Percentiles rank a stretch among this genome's conserved stretches.
Conservation (phyloP, 305 asterid species). For the Ilex paraguariensis region DNA sequence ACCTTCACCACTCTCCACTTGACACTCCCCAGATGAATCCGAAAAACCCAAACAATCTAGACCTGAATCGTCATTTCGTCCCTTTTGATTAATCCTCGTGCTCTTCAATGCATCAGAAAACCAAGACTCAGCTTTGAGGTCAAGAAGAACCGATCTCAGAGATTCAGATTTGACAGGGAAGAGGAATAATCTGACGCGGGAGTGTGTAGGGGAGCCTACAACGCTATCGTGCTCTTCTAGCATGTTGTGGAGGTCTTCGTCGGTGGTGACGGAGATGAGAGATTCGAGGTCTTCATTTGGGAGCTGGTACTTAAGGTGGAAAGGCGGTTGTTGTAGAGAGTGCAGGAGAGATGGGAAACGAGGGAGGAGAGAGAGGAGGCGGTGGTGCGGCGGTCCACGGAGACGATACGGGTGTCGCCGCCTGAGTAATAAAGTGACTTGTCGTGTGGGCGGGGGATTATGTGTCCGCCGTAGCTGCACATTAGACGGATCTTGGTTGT, state of each 20-base stretch:
- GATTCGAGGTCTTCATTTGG: constrained; percentile 79
- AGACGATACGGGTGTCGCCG: constrained; percentile 75
- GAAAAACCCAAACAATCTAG: constrained; percentile 33
- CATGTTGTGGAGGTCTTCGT: constrained; percentile 82
- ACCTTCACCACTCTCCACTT: constrained; percentile 40
- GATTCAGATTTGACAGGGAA: constrained; percentile 65
- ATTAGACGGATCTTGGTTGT: constrained; percentile 59
- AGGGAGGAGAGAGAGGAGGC: constrained; percentile 45
- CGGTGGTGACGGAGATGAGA: constrained; percentile 64
- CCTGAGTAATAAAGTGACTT: constrained; percentile 74
- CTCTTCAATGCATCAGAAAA: constrained; percentile 65
- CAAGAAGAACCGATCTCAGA: constrained; percentile 50
- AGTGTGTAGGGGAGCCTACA: constrained; percentile 22
- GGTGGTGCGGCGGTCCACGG: constrained; percentile 72
- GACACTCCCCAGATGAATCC: constrained; percentile 34
- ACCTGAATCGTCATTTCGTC: constrained; percentile 61
- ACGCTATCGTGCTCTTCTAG: constrained; percentile 83
- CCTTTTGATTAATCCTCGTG: constrained; percentile 56
- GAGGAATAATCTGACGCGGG: constrained; percentile 68
- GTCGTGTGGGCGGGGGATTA: constrained; percentile 72
- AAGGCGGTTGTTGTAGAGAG: constrained; percentile 50
- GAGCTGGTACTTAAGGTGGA: constrained; percentile 75
- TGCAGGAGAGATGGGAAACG: constrained; percentile 50
- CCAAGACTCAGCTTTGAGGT: constrained; percentile 75
- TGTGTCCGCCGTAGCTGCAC: constrained; percentile 91